phyloP scores from a whole-genome alignment of 352 stramenopile species.

The Phytophthora agathidicida region DNA sequence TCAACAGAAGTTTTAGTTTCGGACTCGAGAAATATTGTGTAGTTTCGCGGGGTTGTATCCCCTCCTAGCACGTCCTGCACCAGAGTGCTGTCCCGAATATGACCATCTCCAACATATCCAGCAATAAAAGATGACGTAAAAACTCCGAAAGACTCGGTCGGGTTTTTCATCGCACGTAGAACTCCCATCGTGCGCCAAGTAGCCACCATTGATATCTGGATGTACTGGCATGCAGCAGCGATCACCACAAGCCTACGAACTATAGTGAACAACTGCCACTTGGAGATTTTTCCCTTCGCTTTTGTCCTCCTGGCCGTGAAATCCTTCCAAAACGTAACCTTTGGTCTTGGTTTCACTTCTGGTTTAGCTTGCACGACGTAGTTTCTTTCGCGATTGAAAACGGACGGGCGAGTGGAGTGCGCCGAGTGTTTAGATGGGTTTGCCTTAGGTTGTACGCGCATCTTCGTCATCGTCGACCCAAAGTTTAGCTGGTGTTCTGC shows the following conservation, averaged over 20 bases:
- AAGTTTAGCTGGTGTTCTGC: too few species aligned
- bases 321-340: too few species aligned
- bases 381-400: too few species aligned
- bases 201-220: constrained; percentile 29
- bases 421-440: too few species aligned
- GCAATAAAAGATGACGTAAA: constrained; percentile 23
- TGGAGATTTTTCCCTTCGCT: background rate
- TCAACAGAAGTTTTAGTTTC: background rate
- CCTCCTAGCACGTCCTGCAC: constrained; percentile 19
- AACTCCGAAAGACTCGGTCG: constrained; percentile 8
- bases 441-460: too few species aligned
- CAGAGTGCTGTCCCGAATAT: constrained; percentile 17
- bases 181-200: constrained; percentile 20
- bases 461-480: too few species aligned
- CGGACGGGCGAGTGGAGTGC: too few species aligned
- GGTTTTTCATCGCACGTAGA: constrained; percentile 19
- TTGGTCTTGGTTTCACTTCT: too few species aligned
- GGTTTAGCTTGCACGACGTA: too few species aligned
- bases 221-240: constrained; percentile 33
- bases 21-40: constrained; percentile 22
- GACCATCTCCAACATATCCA: constrained; percentile 26
- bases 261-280: constrained; percentile 21
- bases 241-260: constrained; percentile 29
- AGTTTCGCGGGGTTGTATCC: constrained; percentile 31
- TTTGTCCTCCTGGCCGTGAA: too few species aligned